Percentiles rank a stretch among this genome's conserved stretches.
These are phyloP conservation scores for Globisporangium spinosum DNA, from an alignment of 352 stramenopile genomes.

Conservation along the genomic window DNA sequence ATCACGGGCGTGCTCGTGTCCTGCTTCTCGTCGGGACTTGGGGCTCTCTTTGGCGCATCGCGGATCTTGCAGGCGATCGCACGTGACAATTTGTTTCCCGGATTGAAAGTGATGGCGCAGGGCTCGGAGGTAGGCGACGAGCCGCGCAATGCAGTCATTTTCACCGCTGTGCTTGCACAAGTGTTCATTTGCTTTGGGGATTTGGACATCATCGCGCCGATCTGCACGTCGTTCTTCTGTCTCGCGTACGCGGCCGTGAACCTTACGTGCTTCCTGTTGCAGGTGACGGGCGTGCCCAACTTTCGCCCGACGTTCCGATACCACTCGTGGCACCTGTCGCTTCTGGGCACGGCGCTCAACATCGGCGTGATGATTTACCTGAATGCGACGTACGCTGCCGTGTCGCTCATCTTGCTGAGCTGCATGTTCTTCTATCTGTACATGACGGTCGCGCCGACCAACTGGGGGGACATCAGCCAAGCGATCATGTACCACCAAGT, in stretches of 20 bases:
- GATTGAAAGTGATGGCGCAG: slow-evolving; percentile 40
- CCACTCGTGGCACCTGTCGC: slow-evolving; percentile 62
- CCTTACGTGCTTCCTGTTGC: slow-evolving; percentile 67
- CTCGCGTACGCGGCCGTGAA: slow-evolving; percentile 74
- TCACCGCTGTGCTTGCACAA: slow-evolving; percentile 56
- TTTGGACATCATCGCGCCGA: slow-evolving; percentile 67
- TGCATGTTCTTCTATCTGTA: slow-evolving; percentile 69
- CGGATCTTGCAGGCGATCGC: slow-evolving; percentile 75
- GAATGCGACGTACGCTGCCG: slow-evolving; percentile 53
- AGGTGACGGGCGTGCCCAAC: slow-evolving; percentile 77
- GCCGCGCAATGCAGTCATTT: slow-evolving; percentile 60
- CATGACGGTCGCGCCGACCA: slow-evolving; percentile 42
- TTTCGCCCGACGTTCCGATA: slow-evolving; percentile 73
- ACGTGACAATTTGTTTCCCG: slow-evolving; percentile 62
- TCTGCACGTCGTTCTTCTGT: slow-evolving; percentile 84
- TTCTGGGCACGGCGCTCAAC: slow-evolving; percentile 55
- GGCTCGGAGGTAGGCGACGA: slow-evolving; percentile 63
- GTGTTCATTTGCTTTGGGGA: slow-evolving; percentile 74
- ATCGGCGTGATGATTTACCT: slow-evolving; percentile 76
- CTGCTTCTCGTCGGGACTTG: slow-evolving; percentile 65
- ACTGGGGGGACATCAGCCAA: slow-evolving; percentile 80
- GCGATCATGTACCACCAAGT: slow-evolving; percentile 86
- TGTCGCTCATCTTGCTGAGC: slow-evolving; percentile 50
- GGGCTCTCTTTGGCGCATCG: slow-evolving; percentile 63
- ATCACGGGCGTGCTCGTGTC: slow-evolving; percentile 65